A percentile compares a stretch with the other conserved stretches of the same genome.
Evolutionary conservation across 2,329 filamentous ascomycete genomes (phyloP).

Genomic region (Hypoxylon sp.): DNA sequence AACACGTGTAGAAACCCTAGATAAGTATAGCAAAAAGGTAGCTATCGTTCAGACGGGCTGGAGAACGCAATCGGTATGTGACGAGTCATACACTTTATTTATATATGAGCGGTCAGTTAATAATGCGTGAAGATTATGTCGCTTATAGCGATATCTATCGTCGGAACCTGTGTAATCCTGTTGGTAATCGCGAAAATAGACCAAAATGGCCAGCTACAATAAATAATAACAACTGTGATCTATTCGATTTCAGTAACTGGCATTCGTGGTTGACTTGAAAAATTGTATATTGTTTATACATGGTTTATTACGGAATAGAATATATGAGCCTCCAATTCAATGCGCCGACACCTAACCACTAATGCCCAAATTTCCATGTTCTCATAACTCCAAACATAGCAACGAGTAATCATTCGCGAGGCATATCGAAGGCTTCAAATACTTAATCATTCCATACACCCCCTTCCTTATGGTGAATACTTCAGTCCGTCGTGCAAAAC

Average conservation of each 20-base stretch:
- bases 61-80: conserved; percentile 84
- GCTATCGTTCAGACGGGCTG: conserved; percentile 94
- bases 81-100: neutral
- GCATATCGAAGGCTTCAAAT: conserved; percentile 17
- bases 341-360: conserved; percentile 24
- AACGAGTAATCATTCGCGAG: neutral
- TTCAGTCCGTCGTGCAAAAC: conserved; percentile 68
- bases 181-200: conserved; percentile 62
- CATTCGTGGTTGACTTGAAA: conserved; percentile 3
- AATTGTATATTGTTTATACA: conserved; percentile 41
- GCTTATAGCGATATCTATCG: conserved; percentile 70
- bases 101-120: conserved; percentile 8
- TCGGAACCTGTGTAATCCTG: conserved; percentile 74
- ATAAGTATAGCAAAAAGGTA: conserved; percentile 80
- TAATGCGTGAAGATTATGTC: conserved; percentile 63
- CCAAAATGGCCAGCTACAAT: conserved; percentile 28
- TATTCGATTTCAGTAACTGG: conserved; percentile 7
- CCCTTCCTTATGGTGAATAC: conserved; percentile 2
- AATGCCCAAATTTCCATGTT: conserved; percentile 16
- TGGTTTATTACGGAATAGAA: conserved; percentile 27
- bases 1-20: conserved; percentile 70
- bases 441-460: conserved; percentile 1
- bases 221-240: conserved; percentile 17
- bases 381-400: conserved; percentile 20
- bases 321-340: conserved; percentile 15